These are phyloP conservation scores for Penicillium fimorum DNA, from an alignment of 495 filamentous ascomycete species.

Conservation along the genomic window DNA sequence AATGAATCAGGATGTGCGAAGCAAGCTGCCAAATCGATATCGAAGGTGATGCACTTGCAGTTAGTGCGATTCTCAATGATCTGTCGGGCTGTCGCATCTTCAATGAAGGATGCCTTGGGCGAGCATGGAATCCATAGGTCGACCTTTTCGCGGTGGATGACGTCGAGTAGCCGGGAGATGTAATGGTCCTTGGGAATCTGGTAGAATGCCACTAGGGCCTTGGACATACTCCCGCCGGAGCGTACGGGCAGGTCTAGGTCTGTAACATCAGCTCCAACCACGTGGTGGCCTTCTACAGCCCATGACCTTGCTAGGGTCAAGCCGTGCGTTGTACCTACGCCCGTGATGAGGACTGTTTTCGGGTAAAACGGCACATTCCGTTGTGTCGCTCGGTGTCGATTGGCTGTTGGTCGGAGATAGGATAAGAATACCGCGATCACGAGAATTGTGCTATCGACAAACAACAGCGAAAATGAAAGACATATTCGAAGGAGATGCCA, in stretches of 20 bases:
- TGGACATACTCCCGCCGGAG: constrained; percentile 44
- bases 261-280: constrained; percentile 70
- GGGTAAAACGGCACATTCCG: constrained; percentile 45
- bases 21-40: constrained; percentile 43
- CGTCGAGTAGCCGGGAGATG: constrained; percentile 49
- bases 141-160: constrained; percentile 60
- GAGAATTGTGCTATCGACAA: constrained; percentile 52
- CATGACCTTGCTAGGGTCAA: constrained; percentile 66
- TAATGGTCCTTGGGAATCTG: constrained; percentile 48
- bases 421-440: constrained; percentile 28
- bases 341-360: constrained; percentile 68
- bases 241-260: constrained; percentile 50
- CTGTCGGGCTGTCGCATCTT: constrained; percentile 64
- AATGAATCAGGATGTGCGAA: constrained; percentile 62
- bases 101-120: constrained; percentile 53
- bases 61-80: constrained; percentile 54
- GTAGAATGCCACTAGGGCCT: constrained; percentile 51
- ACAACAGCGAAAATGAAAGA: constrained; percentile 49
- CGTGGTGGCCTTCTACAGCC: constrained; percentile 62
- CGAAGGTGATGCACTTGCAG: constrained; percentile 62
- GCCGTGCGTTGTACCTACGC: constrained; percentile 68
- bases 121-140: constrained; percentile 76
- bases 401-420: constrained; percentile 16
- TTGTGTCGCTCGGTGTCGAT: constrained; percentile 28
- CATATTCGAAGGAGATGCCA: constrained; percentile 33